phyloP scores from a whole-genome alignment of 1,284 basidiomycete species.

The Heterobasidion occidentale region DNA sequence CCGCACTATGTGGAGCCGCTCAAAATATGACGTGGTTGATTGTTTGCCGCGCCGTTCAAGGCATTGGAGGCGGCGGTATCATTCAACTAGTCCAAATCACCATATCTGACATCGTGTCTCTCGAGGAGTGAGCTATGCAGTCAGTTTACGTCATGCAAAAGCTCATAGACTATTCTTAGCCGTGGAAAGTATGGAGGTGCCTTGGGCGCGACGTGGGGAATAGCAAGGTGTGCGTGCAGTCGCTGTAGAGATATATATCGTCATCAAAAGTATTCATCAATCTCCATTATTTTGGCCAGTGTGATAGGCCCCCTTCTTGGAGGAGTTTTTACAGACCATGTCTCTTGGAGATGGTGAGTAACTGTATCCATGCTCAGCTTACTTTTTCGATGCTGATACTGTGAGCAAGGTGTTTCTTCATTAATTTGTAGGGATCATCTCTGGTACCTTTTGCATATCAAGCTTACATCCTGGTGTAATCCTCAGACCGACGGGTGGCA shows the following conservation, averaged over 20 bases:
- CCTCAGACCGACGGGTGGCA: conserved; percentile 63
- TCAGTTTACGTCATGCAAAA: background rate
- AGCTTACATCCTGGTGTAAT: background rate
- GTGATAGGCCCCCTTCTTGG: conserved; percentile 73
- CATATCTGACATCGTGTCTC: conserved; percentile 72
- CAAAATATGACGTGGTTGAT: conserved; percentile 73
- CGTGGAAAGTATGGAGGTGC: conserved; percentile 71
- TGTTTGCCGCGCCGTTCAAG: conserved; percentile 72
- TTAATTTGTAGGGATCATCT: conserved; percentile 47
- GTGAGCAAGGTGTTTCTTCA: conserved; percentile 57
- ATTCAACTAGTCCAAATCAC: conserved; percentile 62
- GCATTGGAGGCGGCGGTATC: conserved; percentile 77
- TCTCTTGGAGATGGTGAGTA: conserved; percentile 64
- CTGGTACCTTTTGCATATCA: conserved; percentile 3
- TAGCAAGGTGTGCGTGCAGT: conserved; percentile 48
- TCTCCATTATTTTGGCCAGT: conserved; percentile 21
- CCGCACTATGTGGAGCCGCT: conserved; percentile 76
- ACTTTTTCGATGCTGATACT: background rate
- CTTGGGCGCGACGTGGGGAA: conserved; percentile 76
- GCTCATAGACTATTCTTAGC: conserved; percentile 23
- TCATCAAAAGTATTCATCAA: too few relatives aligned
- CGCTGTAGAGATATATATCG: background rate
- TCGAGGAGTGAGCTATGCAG: conserved; percentile 54
- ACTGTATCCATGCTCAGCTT: background rate
- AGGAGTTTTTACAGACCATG: conserved; percentile 65